Percentiles rank a stretch among this genome's conserved stretches.
These are phyloP conservation scores for Royoungia palumana DNA, from an alignment of 768 basidiomycete genomes.

Conservation along the genomic window DNA sequence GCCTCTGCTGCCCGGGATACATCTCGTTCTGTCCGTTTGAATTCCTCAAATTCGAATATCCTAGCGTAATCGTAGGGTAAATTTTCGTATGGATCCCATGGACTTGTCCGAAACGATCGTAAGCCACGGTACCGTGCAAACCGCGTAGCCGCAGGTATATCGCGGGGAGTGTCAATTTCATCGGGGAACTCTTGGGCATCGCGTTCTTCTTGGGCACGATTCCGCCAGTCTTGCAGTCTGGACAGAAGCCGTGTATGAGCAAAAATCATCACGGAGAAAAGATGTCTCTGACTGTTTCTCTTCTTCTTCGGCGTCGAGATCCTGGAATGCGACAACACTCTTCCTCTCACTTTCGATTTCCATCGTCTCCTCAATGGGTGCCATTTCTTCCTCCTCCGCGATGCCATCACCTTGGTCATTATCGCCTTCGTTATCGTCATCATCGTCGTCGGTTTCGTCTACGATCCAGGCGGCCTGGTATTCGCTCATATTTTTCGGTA, in stretches of 20 bases:
- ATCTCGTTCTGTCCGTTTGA: conserved; percentile 75
- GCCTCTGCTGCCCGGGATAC: conserved; percentile 64
- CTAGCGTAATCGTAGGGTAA: conserved; percentile 90
- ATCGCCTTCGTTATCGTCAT: conserved; percentile 42
- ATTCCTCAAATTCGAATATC: conserved; percentile 97
- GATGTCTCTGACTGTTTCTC: conserved; percentile 65
- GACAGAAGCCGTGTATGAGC: conserved; percentile 1
- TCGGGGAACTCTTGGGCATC: conserved; percentile 91
- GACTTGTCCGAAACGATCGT: conserved; percentile 88
- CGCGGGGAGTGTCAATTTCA: conserved; percentile 91
- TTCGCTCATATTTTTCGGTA: conserved; percentile 94
- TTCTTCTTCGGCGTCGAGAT: conserved; percentile 82
- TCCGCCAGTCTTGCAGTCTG: conserved; percentile 69
- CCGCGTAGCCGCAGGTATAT: conserved; percentile 71
- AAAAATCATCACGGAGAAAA: neutral
- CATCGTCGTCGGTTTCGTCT: conserved; percentile 71
- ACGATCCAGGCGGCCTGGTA: conserved; percentile 98
- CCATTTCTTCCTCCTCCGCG: conserved; percentile 60
- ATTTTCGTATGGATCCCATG: conserved; percentile 98
- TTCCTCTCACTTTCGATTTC: conserved; percentile 53
- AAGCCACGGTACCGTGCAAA: conserved; percentile 93
- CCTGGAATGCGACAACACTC: conserved; percentile 60
- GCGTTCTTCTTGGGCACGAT: conserved; percentile 68
- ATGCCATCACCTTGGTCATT: conserved; percentile 37
- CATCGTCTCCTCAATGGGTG: conserved; percentile 53